Base-by-base conservation (phyloP, 2,329 filamentous ascomycete species). In the Zarea fungicola region DNA sequence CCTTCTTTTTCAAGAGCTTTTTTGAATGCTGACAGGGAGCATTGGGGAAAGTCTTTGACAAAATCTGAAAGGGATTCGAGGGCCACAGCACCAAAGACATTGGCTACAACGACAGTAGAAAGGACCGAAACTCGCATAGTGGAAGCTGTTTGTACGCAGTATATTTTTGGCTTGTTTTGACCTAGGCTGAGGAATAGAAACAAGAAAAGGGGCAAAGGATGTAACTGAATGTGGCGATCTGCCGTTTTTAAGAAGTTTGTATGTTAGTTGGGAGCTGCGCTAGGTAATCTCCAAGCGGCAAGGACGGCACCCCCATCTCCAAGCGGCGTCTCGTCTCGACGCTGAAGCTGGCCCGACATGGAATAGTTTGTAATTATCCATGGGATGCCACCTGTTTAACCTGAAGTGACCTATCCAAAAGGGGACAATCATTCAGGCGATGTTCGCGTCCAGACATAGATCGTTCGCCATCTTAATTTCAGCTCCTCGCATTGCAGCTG, bases 31-130 rank as follows among this genome's bases (percentile, higher is more conserved):
- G 47, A 43, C 16, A 14, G 16, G 6, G 47, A 49, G 40, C 47
- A 49, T 16, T 42, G 32, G 9, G 47, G 47, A 14, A 49, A 43
- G 23, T 49, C 47, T 18, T 43, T 37, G 11, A 49, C 26, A 21
- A 34, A 43, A 11, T 32, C 40, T 6, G 47, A 49, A 10, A 49
- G 47, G 5, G 39, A 26, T n/a, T 39, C 47, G 19, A 49, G 3
- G 21, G 47, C 47, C 10, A 43, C 18, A 10, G 47, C 47, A n/a
- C 47, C 47, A 19, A 49, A 29, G 25, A 32, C 40, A 23, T 43
- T 43, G 9, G 31, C 47, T 25, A 43, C 19, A 11, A 43, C 10
- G 14, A 32, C 25, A 25, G 34, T 35, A 8, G 47, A 34, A 11
- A 43, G 28, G 28, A 41, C 19, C 7, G 25, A n/a, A 19, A 39